A percentile compares a stretch with the other conserved stretches of the same genome.
Evolutionary conservation across 345 rosid genomes (phyloP).

Genomic region (Carallia brachiata): DNA sequence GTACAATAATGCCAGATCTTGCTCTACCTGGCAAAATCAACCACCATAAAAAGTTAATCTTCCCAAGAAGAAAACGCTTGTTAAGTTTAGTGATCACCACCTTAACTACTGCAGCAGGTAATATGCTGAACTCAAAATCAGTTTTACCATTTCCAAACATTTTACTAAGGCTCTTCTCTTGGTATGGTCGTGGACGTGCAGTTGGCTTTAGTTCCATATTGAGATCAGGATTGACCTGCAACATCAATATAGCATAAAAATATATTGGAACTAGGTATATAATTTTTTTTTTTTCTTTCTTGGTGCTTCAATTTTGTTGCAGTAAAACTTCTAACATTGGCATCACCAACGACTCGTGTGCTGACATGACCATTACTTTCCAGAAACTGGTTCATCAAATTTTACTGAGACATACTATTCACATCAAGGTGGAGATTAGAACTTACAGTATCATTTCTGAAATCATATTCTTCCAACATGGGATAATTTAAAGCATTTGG

Average conservation of each 20-base stretch:
- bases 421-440: not conserved
- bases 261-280: not conserved
- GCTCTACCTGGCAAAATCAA: conserved; percentile 65
- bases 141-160: conserved; percentile 96
- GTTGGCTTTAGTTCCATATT: conserved; percentile 89
- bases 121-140: not conserved
- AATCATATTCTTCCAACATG: conserved; percentile 97
- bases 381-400: not conserved
- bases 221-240: conserved; percentile 92
- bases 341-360: not conserved
- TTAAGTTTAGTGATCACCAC: not conserved
- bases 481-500: conserved; percentile 98
- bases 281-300: not conserved
- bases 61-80: not conserved
- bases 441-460: conserved; percentile 86
- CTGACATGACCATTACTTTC: not conserved
- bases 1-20: conserved; percentile 94
- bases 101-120: not conserved
- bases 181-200: conserved; percentile 97
- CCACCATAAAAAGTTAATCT: not conserved
- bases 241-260: conserved; percentile 11
- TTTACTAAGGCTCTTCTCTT: conserved; percentile 95
- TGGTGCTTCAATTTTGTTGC: not conserved
- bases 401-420: not conserved
- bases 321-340: not conserved